Base-by-base conservation (phyloP, 495 filamentous ascomycete species). In the Xylaria castorea region DNA sequence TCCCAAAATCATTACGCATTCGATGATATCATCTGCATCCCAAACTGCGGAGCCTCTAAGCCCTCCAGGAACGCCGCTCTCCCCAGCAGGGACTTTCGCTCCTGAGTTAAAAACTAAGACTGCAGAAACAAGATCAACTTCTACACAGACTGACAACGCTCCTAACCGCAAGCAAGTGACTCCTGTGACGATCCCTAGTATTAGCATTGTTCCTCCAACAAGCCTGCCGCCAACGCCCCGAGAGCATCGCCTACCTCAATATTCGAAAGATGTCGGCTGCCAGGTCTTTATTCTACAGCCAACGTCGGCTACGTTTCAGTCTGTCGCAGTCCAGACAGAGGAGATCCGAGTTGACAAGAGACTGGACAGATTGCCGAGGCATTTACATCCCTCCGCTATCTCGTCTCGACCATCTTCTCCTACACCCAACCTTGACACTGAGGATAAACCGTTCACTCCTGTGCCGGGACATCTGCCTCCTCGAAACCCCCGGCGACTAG, bases 261-360 rank as follows among this genome's bases (percentile, higher is more conserved):
- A 87, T 71, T 80, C 80, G 71, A 91, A 87, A 70, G 86, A 90
- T 77, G 80, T 85, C 40, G 87, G 86, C n/a, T 88, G 86, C 72
- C 87, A 89, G 68, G 86, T 87, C 42, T 82, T 81, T 12, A 75
- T 87, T 48, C 71, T 81, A 18, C 72, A 75, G 75, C 75, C 80
- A 70, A 75, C 80, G 14, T 14, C 0, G 16, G 77, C 85, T 8
- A 91, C 89, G 16, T 87, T 88, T 53, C 63, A 22, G 11, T 93
- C 94, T 20, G 76, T 88, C 22, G 91, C 92, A 5, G 89, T 97
- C 55, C 97, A 99, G 84, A 99, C 96, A 12, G 94, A 98, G 69
- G 91, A 92, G 72, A 97, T 97, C 72, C 85, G 90, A 57, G 85
- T 94, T 22, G 94, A 95, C 79, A 88, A 87, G 82, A 87, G 94